Base-by-base conservation (phyloP, 768 basidiomycete species). In the Tylopilus sp. region DNA sequence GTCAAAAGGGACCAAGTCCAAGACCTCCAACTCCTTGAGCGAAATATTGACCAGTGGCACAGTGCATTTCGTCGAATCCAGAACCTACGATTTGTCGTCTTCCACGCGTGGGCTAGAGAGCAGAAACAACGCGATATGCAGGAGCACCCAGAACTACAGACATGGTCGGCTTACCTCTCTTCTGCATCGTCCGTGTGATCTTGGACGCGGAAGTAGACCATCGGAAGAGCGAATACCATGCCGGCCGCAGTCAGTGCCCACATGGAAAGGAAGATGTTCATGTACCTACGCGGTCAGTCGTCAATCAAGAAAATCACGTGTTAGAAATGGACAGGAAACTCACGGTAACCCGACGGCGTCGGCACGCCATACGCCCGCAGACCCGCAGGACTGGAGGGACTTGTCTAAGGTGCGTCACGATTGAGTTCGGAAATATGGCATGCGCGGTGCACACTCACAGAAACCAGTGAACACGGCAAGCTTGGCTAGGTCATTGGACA, bases 401-500 rank as follows among this genome's bases (percentile, higher is more conserved):
- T 91, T 88, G 62, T 88, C 86, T 42, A 14, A 29, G 17, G 6
- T n/a, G 6, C 25, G 7, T 6, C 2, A 24, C 12, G 14, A 19
- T 19, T 37, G 14, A 30, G 50, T 17, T 25, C 43, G n/a, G 10
- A 12, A 16, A 22, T 8, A 13, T 9, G 9, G 10, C n/a, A 19
- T 21, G 10, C 1, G 12, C 11, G 3, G 13, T 24, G 16, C n/a
- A 7, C 6, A 45, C 86, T 59, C 60, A 91, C 89, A 92, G 60
- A 93, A 88, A 26, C 91, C 91, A 16, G 85, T 73, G 64, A 92
- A 86, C 64, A 90, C 80, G 0, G 91, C 89, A 19, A 93, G 79
- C 67, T 88, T 89, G 6, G 78, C 79, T 3, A 87, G 83, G 62
- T 91, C 81, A 53, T 92, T 91, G 16, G 87, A 89, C 85, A 93